These are phyloP conservation scores for Puccinellia tenuiflora DNA, from an alignment of 176 grass and related monocot species.

Conservation along the genomic window DNA sequence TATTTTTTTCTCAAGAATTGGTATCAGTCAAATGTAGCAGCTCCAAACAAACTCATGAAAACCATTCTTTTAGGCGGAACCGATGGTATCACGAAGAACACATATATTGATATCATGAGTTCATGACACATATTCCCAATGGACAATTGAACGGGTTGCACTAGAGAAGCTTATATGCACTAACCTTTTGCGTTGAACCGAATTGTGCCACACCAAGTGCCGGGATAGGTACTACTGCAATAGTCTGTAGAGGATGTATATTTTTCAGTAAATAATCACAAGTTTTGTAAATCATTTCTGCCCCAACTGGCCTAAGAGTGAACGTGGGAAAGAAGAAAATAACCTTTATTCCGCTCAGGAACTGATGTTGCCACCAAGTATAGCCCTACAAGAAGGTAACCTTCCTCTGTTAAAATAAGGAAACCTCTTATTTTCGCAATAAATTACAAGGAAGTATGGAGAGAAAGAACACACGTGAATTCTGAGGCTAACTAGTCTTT, in stretches of 20 bases:
- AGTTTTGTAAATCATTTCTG: conserved; percentile 22
- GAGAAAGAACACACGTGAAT: neutral
- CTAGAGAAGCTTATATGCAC: conserved; percentile 8
- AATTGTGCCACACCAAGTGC: conserved; percentile 75
- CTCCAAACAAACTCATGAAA: neutral
- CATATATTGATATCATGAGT: neutral
- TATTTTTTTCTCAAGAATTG: neutral
- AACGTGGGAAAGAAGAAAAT: conserved; percentile 9
- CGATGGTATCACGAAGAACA: neutral
- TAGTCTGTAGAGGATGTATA: conserved; percentile 53
- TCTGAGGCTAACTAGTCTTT: neutral
- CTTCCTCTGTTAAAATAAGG: conserved; percentile 49
- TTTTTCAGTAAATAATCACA: conserved; percentile 14
- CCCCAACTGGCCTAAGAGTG: neutral
- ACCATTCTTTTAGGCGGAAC: neutral
- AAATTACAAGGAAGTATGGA: conserved; percentile 8
- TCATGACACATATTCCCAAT: neutral
- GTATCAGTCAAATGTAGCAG: neutral
- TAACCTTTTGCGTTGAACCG: conserved; percentile 77
- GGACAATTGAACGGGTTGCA: neutral
- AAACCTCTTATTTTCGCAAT: conserved; percentile 37
- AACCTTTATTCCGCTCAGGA: conserved; percentile 83
- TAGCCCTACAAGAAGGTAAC: conserved; percentile 59
- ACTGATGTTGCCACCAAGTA: conserved; percentile 90
- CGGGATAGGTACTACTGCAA: conserved; percentile 57